These are phyloP conservation scores for Sugiyamaella smithiae DNA, from an alignment of 805 yeast genomes.

Conservation along the genomic window DNA sequence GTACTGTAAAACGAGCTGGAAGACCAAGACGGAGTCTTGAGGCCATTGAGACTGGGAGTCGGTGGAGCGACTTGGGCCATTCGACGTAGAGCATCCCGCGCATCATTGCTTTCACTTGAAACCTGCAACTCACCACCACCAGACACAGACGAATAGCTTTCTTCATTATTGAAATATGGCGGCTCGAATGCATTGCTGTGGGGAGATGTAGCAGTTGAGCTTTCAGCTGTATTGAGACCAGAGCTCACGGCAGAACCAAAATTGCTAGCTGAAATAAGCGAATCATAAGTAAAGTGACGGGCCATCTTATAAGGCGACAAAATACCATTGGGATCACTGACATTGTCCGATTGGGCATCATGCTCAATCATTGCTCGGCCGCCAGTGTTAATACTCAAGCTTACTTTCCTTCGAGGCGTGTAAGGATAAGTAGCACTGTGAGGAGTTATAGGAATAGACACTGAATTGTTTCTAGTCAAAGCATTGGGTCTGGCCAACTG, in stretches of 20 bases:
- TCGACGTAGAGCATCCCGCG: background rate
- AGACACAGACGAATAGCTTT: background rate
- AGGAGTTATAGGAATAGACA: slow-evolving; percentile 1
- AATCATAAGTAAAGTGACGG: slow-evolving; percentile 8
- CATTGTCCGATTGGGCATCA: background rate
- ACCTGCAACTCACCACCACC: background rate
- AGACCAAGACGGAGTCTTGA: background rate
- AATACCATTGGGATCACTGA: background rate
- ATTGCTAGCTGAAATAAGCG: background rate
- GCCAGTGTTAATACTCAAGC: background rate
- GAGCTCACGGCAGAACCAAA: slow-evolving; percentile 2
- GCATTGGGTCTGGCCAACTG: background rate
- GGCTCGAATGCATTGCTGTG: background rate
- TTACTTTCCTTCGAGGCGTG: slow-evolving; percentile 3
- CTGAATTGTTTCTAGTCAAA: slow-evolving; percentile 4
- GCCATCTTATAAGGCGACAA: slow-evolving; percentile 3
- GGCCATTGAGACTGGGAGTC: background rate
- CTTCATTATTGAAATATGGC: background rate
- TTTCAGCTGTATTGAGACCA: background rate
- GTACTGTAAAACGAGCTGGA: background rate
- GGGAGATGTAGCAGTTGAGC: slow-evolving; percentile 11
- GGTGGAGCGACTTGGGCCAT: background rate
- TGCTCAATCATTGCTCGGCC: slow-evolving; percentile 3
- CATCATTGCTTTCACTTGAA: background rate
- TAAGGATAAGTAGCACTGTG: background rate